These are phyloP conservation scores for Arbutus unedo DNA, from an alignment of 148 eudicot species.

Conservation along the genomic window DNA sequence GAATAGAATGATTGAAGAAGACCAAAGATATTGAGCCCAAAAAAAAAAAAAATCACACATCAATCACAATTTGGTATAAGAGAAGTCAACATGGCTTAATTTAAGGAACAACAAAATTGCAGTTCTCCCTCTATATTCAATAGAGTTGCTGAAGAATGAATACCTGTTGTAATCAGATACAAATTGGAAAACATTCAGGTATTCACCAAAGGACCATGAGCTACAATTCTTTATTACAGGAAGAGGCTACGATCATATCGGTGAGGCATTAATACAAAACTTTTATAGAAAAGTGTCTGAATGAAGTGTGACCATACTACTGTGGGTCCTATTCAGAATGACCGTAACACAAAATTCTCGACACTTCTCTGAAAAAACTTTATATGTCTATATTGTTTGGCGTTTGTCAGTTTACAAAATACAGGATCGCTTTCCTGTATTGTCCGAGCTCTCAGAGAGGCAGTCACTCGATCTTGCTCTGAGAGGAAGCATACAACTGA, in stretches of 20 bases:
- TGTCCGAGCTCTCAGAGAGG: neutral
- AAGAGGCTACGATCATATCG: neutral
- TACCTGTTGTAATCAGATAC: neutral
- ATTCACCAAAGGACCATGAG: neutral
- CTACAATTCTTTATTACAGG: neutral
- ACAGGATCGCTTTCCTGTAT: neutral
- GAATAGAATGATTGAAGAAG: neutral
- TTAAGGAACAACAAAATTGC: constrained; percentile 4
- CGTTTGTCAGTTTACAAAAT: neutral
- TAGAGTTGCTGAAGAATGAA: neutral
- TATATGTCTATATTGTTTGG: neutral
- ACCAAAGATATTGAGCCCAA: neutral
- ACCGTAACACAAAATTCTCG: neutral
- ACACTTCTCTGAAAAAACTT: neutral
- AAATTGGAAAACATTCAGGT: neutral
- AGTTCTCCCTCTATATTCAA: neutral
- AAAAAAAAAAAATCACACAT: neutral
- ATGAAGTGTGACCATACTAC: neutral
- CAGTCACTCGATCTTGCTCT: constrained; percentile 25
- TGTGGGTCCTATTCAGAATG: neutral
- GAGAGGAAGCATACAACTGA: constrained; percentile 14
- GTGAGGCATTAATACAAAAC: neutral
- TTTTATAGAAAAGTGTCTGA: neutral
- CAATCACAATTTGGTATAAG: neutral
- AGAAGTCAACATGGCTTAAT: neutral